Conservation (phyloP, 2,329 filamentous ascomycete genomes). For the Bertia moriformis region DNA sequence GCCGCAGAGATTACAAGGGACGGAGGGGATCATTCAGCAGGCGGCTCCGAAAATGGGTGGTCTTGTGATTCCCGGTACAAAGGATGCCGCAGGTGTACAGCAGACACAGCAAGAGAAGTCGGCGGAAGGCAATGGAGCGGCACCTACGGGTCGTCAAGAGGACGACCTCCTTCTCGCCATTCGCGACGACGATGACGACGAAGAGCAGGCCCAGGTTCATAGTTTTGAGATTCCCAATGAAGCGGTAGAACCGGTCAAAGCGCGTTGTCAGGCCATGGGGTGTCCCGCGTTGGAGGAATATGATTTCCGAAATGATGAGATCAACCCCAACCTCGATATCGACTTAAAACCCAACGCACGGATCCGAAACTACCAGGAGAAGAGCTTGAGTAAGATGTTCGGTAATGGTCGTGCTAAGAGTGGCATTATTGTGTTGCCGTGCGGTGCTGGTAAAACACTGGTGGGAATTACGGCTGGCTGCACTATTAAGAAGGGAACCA, state of each 20-base stretch:
- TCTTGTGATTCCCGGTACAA: conserved; percentile 85
- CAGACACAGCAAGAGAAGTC: conserved; percentile 18
- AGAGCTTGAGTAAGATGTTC: conserved; percentile 98
- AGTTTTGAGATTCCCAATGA: conserved; percentile 79
- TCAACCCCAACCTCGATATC: conserved; percentile 84
- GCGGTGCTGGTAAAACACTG: conserved; percentile 89
- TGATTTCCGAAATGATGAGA: conserved; percentile 82
- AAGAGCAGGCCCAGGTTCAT: conserved; percentile 76
- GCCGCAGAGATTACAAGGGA: conserved; percentile 59
- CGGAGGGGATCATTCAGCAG: conserved; percentile 58
- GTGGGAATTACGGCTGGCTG: conserved; percentile 97
- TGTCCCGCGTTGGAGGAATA: conserved; percentile 91
- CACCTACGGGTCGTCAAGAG: conserved; percentile 33
- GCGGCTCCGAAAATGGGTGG: conserved; percentile 75
- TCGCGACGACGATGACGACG: conserved; percentile 73
- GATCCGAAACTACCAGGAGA: conserved; percentile 82
- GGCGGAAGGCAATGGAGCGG: conserved; percentile 25
- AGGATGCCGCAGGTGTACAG: conserved; percentile 68
- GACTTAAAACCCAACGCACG: conserved; percentile 78
- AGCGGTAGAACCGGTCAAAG: conserved; percentile 73
- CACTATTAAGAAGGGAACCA: conserved; percentile 91
- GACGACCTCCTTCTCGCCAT: conserved; percentile 58
- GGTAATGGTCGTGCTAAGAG: conserved; percentile 94
- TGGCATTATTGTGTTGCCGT: conserved; percentile 91
- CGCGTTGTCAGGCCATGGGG: conserved; percentile 73